These are phyloP conservation scores for Pseudogymnoascus sp. DNA, from an alignment of 2,329 filamentous ascomycete genomes.

Conservation along the genomic window DNA sequence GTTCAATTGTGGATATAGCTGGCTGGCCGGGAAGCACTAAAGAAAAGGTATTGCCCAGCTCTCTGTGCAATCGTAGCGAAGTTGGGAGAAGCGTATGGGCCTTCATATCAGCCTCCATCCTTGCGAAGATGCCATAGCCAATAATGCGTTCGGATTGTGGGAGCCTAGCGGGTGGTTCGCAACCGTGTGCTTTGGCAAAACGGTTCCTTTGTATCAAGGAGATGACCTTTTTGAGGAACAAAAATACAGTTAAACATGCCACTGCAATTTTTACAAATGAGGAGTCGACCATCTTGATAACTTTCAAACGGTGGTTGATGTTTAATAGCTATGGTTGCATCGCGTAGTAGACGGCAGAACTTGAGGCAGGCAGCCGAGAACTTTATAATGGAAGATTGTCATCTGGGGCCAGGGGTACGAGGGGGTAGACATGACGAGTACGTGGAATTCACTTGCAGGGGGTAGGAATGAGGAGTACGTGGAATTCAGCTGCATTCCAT, in stretches of 20 bases:
- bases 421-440: too few species aligned
- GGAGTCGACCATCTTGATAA: background rate
- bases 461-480: background rate
- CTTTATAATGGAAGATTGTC: background rate
- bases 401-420: background rate
- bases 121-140: slow-evolving; percentile 20
- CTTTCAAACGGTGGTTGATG: background rate
- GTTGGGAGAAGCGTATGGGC: background rate
- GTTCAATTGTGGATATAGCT: slow-evolving; percentile 13
- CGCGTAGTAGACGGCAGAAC: background rate
- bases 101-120: slow-evolving; percentile 11
- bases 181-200: slow-evolving; percentile 23
- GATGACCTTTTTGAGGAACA: background rate
- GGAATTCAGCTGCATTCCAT: background rate
- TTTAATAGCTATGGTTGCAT: background rate
- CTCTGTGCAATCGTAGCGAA: background rate
- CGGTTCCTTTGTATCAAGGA: background rate
- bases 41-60: background rate
- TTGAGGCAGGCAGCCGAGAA: background rate
- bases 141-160: slow-evolving; percentile 26
- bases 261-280: background rate
- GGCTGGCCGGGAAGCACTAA: background rate
- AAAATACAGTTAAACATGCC: background rate
- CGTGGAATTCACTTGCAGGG: too few species aligned
- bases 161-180: slow-evolving; percentile 19